phyloP scores from a whole-genome alignment of 2,329 filamentous ascomycete genomes.

The Sarocladium oryzae region DNA sequence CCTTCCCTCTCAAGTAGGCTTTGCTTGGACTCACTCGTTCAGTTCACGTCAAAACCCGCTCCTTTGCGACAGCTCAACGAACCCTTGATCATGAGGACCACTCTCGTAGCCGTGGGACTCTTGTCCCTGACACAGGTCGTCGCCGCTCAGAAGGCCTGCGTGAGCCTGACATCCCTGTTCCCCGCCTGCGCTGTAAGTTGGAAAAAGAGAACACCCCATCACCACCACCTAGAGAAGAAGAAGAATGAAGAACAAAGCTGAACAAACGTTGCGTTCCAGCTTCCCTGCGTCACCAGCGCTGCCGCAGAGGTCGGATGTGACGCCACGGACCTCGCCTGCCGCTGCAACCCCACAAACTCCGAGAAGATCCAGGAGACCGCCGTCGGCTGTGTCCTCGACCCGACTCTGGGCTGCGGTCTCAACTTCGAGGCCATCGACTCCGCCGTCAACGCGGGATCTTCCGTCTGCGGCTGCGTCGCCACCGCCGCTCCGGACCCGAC shows the following conservation, averaged over 20 bases:
- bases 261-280: too few species aligned
- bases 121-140: conserved; percentile 16
- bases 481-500: conserved; percentile 13
- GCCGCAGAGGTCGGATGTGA: conserved; percentile 18
- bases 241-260: too few species aligned
- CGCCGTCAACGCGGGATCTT: conserved; percentile 15
- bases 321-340: conserved; percentile 18
- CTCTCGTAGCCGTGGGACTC: conserved; percentile 12
- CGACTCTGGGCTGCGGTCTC: conserved; percentile 10
- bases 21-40: not conserved
- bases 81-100: conserved; percentile 13
- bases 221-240: too few species aligned
- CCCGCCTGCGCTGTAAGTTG: conserved; percentile 19
- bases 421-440: conserved; percentile 11
- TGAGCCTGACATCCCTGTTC: conserved; percentile 17
- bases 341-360: conserved; percentile 16
- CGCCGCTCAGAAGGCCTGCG: conserved; percentile 14
- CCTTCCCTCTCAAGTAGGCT: not conserved
- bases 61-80: not conserved
- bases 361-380: conserved; percentile 15
- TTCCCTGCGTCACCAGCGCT: conserved; percentile 17
- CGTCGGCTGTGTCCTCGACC: conserved; percentile 15
- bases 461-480: conserved; percentile 17
- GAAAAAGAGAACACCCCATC: too few species aligned
- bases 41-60: conserved; percentile 2